phyloP scores from a whole-genome alignment of 345 rosid species.

The Laguncularia racemosa region DNA sequence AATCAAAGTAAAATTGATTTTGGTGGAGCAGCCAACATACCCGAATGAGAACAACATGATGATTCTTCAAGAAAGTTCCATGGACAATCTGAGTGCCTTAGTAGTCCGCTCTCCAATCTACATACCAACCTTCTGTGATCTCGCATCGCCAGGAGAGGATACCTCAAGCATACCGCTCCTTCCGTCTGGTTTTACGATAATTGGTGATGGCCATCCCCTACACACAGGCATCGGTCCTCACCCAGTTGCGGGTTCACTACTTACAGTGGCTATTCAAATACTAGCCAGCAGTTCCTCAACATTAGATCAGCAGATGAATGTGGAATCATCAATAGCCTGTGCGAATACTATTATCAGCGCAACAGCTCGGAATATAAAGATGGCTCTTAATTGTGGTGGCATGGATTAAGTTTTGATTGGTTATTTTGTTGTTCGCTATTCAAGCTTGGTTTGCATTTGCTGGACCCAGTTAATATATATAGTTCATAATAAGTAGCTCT shows the following conservation, averaged over 20 bases:
- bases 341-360: constrained; percentile 45
- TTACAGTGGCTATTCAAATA: constrained; percentile 61
- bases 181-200: constrained; percentile 69
- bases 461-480: too few species aligned
- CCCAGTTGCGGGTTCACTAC: constrained; percentile 32
- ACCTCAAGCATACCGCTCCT: constrained; percentile 35
- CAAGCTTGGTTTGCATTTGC: too few species aligned
- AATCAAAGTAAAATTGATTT: too few species aligned
- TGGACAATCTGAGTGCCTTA: constrained; percentile 37
- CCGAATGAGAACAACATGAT: constrained; percentile 17
- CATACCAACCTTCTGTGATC: constrained; percentile 15
- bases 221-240: constrained; percentile 3
- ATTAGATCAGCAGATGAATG: constrained; percentile 15
- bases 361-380: constrained; percentile 42
- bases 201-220: constrained; percentile 33
- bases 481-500: too few species aligned
- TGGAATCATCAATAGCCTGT: constrained; percentile 36
- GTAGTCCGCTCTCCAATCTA: constrained; percentile 57
- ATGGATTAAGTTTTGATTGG: constrained; percentile 2
- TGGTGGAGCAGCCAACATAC: too few species aligned
- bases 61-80: constrained; percentile 56
- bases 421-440: too few species aligned
- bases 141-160: constrained; percentile 28
- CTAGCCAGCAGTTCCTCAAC: constrained; percentile 22
- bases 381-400: constrained; percentile 26